Conservation (phyloP, 2,329 filamentous ascomycete genomes). For the Cordyceps pruinosa region DNA sequence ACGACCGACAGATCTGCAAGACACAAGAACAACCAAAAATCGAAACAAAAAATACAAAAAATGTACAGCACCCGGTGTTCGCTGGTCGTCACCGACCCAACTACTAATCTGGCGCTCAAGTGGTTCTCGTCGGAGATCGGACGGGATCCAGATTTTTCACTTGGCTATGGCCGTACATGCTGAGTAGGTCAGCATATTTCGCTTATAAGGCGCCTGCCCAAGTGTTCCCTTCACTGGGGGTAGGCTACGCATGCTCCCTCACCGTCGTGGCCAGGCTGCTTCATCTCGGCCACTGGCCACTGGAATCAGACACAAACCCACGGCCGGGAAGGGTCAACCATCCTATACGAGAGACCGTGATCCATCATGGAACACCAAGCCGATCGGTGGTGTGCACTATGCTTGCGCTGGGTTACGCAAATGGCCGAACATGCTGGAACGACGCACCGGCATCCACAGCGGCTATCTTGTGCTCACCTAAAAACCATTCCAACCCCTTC, state of each 20-base stretch:
- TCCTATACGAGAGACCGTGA: neutral
- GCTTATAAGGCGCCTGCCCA: neutral
- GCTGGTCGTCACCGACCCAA: constrained; percentile 13
- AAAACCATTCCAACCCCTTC: neutral
- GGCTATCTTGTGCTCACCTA: neutral
- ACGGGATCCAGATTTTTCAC: constrained; percentile 10
- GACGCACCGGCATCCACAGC: neutral
- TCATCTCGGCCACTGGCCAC: neutral
- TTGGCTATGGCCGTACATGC: constrained; percentile 8
- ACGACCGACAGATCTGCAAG: neutral
- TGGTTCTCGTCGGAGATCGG: constrained; percentile 8
- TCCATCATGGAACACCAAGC: neutral
- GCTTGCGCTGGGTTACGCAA: neutral
- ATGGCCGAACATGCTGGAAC: neutral
- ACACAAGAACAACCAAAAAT: neutral
- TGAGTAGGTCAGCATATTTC: neutral
- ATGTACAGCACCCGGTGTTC: constrained; percentile 12
- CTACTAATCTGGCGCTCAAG: constrained; percentile 13
- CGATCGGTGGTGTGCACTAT: neutral
- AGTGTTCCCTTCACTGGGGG: neutral
- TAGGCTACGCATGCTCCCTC: neutral
- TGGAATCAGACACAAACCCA: neutral
- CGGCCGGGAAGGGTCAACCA: neutral
- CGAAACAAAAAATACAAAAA: neutral
- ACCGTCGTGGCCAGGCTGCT: neutral